Evolutionary conservation across 2,329 filamentous ascomycete species (phyloP).

Genomic region (Magnaporthiopsis incrustans): DNA sequence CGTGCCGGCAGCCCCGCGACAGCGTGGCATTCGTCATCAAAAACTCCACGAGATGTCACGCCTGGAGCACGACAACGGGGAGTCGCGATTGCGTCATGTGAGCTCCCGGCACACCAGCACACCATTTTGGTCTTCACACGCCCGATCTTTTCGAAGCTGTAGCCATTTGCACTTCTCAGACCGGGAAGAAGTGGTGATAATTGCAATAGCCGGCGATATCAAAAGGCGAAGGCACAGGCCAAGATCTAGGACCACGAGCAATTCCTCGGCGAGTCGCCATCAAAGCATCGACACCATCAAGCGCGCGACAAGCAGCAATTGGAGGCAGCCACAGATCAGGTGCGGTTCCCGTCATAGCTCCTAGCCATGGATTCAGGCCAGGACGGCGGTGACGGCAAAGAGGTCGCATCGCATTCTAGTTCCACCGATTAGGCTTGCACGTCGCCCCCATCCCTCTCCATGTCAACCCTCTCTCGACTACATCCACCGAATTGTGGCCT

Average conservation of each 20-base stretch:
- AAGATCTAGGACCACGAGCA: slow-evolving; percentile 14
- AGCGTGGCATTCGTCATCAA: background rate
- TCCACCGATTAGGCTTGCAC: background rate
- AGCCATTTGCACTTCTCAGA: slow-evolving; percentile 9
- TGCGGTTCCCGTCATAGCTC: too few species aligned
- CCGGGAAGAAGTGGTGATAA: slow-evolving; percentile 19
- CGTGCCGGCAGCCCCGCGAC: too few species aligned
- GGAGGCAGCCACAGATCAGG: background rate
- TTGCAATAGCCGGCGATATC: slow-evolving; percentile 18
- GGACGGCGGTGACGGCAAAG: too few species aligned
- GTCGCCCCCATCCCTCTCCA: background rate
- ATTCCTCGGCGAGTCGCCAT: slow-evolving; percentile 12
- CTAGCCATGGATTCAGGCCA: too few species aligned
- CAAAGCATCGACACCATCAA: background rate
- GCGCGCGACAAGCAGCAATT: background rate
- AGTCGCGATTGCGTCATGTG: background rate
- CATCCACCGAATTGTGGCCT: background rate
- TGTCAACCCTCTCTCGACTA: background rate
- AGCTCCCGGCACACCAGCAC: background rate
- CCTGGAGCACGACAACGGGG: background rate
- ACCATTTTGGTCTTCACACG: background rate
- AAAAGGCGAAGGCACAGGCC: slow-evolving; percentile 16
- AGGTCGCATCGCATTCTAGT: background rate
- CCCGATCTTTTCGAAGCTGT: too few species aligned
- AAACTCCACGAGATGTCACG: background rate